Evolutionary conservation across 805 yeast species (phyloP).

Genomic region (Debaryomyces tyrocola): DNA sequence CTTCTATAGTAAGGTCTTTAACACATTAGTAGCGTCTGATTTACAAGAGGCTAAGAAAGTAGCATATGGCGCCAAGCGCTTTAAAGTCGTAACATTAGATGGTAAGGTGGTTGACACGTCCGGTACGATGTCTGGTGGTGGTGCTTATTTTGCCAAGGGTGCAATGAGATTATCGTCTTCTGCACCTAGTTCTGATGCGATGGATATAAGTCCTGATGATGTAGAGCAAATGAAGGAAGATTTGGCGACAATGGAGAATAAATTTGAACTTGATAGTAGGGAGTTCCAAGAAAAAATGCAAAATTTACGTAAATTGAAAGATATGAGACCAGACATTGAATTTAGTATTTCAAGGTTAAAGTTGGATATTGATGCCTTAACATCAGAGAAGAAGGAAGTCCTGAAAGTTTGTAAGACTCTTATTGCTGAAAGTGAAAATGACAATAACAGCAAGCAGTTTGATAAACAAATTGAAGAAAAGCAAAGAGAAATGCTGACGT

Average conservation of each 20-base stretch:
- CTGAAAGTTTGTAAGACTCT: slow-evolving; percentile 43
- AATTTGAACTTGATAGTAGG: slow-evolving; percentile 48
- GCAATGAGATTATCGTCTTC: slow-evolving; percentile 63
- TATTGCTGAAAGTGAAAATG: slow-evolving; percentile 37
- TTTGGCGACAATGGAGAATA: slow-evolving; percentile 51
- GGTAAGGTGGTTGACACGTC: slow-evolving; percentile 90
- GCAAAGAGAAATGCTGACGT: slow-evolving; percentile 17
- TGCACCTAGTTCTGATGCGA: slow-evolving; percentile 18
- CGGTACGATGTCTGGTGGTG: slow-evolving; percentile 98
- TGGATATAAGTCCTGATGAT: slow-evolving; percentile 55
- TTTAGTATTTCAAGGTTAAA: slow-evolving; percentile 54
- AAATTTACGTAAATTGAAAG: slow-evolving; percentile 57
- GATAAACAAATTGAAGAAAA: slow-evolving; percentile 41
- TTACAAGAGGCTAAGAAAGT: slow-evolving; percentile 80
- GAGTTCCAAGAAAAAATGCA: slow-evolving; percentile 59
- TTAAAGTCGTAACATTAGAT: slow-evolving; percentile 87
- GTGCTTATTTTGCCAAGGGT: slow-evolving; percentile 66
- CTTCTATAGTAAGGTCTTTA: slow-evolving; percentile 80
- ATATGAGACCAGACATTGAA: slow-evolving; percentile 70
- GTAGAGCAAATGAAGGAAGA: slow-evolving; percentile 54
- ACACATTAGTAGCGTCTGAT: slow-evolving; percentile 83
- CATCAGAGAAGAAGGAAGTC: slow-evolving; percentile 51
- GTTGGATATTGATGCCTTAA: slow-evolving; percentile 64
- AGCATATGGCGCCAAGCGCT: slow-evolving; percentile 79
- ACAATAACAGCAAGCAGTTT: slow-evolving; percentile 23